Conservation (phyloP, 2,329 filamentous ascomycete genomes). For the Xylariaceae sp. region DNA sequence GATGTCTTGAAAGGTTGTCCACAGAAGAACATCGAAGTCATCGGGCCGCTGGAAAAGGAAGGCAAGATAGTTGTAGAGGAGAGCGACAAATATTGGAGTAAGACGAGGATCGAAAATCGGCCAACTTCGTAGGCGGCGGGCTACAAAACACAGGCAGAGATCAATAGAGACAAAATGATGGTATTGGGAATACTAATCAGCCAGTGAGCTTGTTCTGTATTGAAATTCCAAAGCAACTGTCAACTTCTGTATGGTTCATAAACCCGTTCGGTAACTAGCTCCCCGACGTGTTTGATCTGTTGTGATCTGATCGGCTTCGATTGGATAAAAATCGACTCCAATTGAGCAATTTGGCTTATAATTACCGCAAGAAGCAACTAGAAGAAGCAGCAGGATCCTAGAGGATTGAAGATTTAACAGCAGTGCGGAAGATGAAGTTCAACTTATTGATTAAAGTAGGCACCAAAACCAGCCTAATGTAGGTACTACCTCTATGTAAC, state of each 20-base stretch:
- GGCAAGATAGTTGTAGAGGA: slow-evolving; percentile 48
- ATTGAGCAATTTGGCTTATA: neutral
- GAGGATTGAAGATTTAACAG: neutral
- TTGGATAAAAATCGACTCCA: neutral
- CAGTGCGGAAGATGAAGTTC: too few relatives aligned
- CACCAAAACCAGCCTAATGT: too few relatives aligned
- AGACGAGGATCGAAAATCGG: slow-evolving; percentile 28
- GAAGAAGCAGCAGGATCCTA: neutral
- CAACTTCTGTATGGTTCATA: neutral
- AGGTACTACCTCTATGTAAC: too few relatives aligned
- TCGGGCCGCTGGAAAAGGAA: slow-evolving; percentile 50
- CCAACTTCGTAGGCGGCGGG: neutral
- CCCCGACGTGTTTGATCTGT: neutral
- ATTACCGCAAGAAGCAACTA: neutral
- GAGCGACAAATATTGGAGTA: slow-evolving; percentile 49
- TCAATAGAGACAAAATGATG: neutral
- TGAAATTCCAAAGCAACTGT: neutral
- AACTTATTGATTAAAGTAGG: too few relatives aligned
- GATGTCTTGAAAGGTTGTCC: slow-evolving; percentile 47
- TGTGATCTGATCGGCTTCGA: neutral
- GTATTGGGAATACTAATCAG: neutral
- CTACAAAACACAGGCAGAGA: neutral
- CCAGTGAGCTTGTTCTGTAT: neutral
- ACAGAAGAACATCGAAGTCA: slow-evolving; percentile 52
- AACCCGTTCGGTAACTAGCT: neutral